Conservation (phyloP, 208 protist species). For the Leishmania tarentolae region DNA sequence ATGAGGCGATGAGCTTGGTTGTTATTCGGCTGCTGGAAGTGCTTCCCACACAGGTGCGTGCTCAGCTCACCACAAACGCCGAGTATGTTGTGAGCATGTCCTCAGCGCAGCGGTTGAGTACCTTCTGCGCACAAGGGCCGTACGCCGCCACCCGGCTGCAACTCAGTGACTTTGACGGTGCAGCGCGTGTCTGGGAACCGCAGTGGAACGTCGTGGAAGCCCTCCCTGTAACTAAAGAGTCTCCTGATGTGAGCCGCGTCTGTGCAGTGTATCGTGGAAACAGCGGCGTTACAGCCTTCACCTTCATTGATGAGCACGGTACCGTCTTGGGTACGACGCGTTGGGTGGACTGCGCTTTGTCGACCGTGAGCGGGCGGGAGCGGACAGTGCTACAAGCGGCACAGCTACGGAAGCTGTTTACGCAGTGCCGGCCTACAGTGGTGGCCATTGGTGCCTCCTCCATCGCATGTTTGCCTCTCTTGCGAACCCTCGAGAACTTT, state of each 20-base stretch:
- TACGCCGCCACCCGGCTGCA: conserved; percentile 67
- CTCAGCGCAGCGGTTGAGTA: conserved; percentile 52
- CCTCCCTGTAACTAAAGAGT: conserved; percentile 23
- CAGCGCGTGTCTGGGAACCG: conserved; percentile 65
- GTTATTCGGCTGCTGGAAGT: conserved; percentile 58
- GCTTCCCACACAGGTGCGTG: conserved; percentile 62
- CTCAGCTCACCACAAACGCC: conserved; percentile 58
- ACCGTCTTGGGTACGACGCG: conserved; percentile 64
- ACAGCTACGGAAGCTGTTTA: conserved; percentile 70
- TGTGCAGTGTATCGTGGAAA: conserved; percentile 76
- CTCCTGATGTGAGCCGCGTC: conserved; percentile 46
- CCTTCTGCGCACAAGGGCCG: conserved; percentile 63
- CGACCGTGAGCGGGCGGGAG: conserved; percentile 52
- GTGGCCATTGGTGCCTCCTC: conserved; percentile 68
- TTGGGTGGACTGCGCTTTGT: conserved; percentile 71
- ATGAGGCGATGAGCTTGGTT: conserved; percentile 66
- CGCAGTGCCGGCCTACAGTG: conserved; percentile 62
- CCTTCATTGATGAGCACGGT: conserved; percentile 80
- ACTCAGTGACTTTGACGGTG: conserved; percentile 56
- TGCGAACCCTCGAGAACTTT: conserved; percentile 72
- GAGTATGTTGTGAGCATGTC: conserved; percentile 42
- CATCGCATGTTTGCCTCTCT: conserved; percentile 43
- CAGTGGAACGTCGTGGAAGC: conserved; percentile 89
- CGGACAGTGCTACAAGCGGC: conserved; percentile 53
- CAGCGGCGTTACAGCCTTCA: conserved; percentile 70